These are phyloP conservation scores for Raddia guianensis DNA, from an alignment of 176 grass and related monocot species.

Conservation along the genomic window DNA sequence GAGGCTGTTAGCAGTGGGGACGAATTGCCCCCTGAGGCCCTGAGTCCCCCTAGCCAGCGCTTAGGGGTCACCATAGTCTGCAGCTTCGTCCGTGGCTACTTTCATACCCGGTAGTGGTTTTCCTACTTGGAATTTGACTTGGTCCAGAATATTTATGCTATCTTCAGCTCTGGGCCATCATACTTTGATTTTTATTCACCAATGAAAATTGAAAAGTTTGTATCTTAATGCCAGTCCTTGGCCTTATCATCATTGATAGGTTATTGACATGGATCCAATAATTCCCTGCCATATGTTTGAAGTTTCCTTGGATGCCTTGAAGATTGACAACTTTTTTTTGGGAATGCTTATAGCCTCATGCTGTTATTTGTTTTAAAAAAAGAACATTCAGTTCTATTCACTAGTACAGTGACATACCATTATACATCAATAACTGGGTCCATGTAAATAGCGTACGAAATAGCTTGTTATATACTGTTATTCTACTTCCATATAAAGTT, in stretches of 20 bases:
- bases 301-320: not conserved
- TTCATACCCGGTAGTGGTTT: not conserved
- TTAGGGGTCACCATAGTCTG: too few species aligned
- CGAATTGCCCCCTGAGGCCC: too few species aligned
- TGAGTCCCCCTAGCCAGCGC: too few species aligned
- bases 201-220: not conserved
- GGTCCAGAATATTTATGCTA: not conserved
- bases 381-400: slow-evolving; percentile 9
- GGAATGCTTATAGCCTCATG: not conserved
- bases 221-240: not conserved
- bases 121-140: not conserved
- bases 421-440: not conserved
- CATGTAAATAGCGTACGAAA: not conserved
- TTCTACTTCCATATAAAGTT: not conserved
- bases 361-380: not conserved
- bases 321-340: not conserved
- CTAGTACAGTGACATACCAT: not conserved
- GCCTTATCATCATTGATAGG: not conserved
- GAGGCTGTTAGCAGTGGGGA: too few species aligned
- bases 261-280: not conserved
- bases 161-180: not conserved
- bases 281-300: not conserved
- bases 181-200: not conserved
- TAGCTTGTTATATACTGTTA: not conserved
- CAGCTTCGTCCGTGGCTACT: too few species aligned